Percentiles rank a stretch among this genome's conserved stretches.
Conservation (phyloP, 371 early-diverging fungal genomes). For the Neoconidiobolus thromboides region DNA sequence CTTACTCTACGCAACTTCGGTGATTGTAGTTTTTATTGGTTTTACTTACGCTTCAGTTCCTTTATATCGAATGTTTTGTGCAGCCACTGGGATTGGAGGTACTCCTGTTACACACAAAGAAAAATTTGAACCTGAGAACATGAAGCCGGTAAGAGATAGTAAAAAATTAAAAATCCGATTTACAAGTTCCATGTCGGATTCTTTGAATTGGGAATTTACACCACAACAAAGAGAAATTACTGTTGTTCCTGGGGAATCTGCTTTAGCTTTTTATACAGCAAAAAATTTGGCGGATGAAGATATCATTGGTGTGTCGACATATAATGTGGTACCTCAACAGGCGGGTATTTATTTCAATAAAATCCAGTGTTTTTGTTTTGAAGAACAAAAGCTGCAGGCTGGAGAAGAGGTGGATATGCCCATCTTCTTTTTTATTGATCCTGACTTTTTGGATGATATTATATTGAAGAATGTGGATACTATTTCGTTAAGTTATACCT, state of each 20-base stretch:
- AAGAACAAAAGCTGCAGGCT: constrained; percentile 82
- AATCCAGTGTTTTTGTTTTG: constrained; percentile 98
- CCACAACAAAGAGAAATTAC: constrained; percentile 70
- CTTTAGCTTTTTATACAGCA: constrained; percentile 92
- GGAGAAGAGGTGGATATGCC: constrained; percentile 97
- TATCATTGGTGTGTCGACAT: constrained; percentile 92
- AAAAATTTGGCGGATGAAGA: constrained; percentile 73
- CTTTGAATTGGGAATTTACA: constrained; percentile 75
- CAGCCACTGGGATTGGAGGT: constrained; percentile 81
- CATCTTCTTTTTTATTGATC: constrained; percentile 96
- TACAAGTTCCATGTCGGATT: constrained; percentile 55
- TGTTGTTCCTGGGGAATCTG: constrained; percentile 91
- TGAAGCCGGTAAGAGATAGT: constrained; percentile 32
- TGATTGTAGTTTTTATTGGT: constrained; percentile 70
- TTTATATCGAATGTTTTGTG: constrained; percentile 85
- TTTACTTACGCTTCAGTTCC: constrained; percentile 91
- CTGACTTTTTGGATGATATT: constrained; percentile 89
- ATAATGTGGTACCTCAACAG: constrained; percentile 85
- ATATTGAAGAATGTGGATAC: constrained; percentile 83
- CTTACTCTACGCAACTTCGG: constrained; percentile 56
- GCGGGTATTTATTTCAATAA: constrained; percentile 92
- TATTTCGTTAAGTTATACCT: constrained; percentile 86
- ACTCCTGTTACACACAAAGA: constrained; percentile 42
- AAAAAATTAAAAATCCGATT: constrained; percentile 69
- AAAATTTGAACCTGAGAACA: constrained; percentile 31